Evolutionary conservation across 257 asterid genomes (phyloP), one percentile per base, ranked within the genome.

Genomic region (Rhazya stricta): DNA sequence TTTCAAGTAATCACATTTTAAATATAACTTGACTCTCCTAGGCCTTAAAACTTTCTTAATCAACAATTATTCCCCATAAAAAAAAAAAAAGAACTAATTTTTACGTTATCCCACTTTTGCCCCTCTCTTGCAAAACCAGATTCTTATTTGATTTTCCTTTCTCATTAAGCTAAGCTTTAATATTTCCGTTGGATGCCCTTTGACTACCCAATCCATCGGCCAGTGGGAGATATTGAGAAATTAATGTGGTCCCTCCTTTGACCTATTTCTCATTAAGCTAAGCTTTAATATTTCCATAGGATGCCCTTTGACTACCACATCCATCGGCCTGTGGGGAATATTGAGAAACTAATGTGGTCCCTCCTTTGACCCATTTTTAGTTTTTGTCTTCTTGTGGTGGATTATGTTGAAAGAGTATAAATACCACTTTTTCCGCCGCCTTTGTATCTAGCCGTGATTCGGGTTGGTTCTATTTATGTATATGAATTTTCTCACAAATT

Each of bases 361-460:
- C 46, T 8, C 10, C 7, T 7, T 42, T 7, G n/a, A n/a, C 9
- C 10, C 7, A 0, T 42, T 7, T 42, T n/a, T n/a, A n/a, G n/a
- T n/a, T n/a, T n/a, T n/a, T n/a, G n/a, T n/a, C n/a, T n/a, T n/a
- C 1, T 43, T 1, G 1, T 43, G 48, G 48, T 8, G 13, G 48
- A 43, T 43, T 69, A 32, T 42, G 23, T 32, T 77, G 61, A n/a
- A n/a, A n/a, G n/a, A n/a, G n/a, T n/a, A n/a, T 39, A 74, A 63
- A 60, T 36, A 9, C 37, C 62, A 50, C 77, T 68, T 43, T 70
- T 50, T 18, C 68, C 27, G 78, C 56, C 65, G 57, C 43, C 53
- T 36, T 73, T 79, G 90, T 83, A 88, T 73, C 58, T 76, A 74
- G 67, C 81, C 21, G 0, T 9, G 46, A 82, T 76, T 61, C 51